Percentiles rank a stretch among this genome's conserved stretches.
These are phyloP conservation scores for Aspergillus flavus DNA, from an alignment of 2,329 filamentous ascomycete species.

Conservation along the genomic window DNA sequence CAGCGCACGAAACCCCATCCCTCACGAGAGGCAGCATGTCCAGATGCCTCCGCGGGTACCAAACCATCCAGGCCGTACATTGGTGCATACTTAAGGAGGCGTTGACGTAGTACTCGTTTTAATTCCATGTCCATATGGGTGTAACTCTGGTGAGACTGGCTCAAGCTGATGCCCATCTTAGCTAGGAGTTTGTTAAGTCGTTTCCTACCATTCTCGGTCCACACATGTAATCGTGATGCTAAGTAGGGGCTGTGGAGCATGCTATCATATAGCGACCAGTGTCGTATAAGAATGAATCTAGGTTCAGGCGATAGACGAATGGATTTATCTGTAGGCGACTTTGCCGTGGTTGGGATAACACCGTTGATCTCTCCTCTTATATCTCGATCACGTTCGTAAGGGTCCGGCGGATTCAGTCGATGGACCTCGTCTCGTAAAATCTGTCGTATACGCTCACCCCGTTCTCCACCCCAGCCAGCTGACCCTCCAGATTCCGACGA, in stretches of 20 bases:
- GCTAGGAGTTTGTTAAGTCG: constrained; percentile 90
- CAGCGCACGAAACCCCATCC: constrained; percentile 97
- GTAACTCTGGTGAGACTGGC: constrained; percentile 93
- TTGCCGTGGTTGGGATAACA: constrained; percentile 85
- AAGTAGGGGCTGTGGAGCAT: constrained; percentile 98
- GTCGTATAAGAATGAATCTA: constrained; percentile 85
- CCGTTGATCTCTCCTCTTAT: constrained; percentile 69
- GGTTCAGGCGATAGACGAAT: constrained; percentile 94
- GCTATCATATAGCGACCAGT: constrained; percentile 97
- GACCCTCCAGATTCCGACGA: constrained; percentile 56
- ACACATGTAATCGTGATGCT: constrained; percentile 87
- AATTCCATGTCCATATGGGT: constrained; percentile 98
- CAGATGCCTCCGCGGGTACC: constrained; percentile 76
- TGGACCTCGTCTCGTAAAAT: constrained; percentile 91
- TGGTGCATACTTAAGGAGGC: constrained; percentile 87
- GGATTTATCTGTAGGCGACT: constrained; percentile 85
- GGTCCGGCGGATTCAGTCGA: constrained; percentile 80
- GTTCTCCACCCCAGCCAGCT: constrained; percentile 77
- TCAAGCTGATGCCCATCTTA: constrained; percentile 95
- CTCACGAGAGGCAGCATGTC: constrained; percentile 74
- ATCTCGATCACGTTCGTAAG: constrained; percentile 60
- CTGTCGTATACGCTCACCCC: constrained; percentile 81
- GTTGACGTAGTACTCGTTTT: constrained; percentile 81
- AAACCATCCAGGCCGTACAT: constrained; percentile 93
- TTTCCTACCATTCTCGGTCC: constrained; percentile 87